Conservation (phyloP, 2,329 filamentous ascomycete species). For the Aspergillus puulaauensis region DNA sequence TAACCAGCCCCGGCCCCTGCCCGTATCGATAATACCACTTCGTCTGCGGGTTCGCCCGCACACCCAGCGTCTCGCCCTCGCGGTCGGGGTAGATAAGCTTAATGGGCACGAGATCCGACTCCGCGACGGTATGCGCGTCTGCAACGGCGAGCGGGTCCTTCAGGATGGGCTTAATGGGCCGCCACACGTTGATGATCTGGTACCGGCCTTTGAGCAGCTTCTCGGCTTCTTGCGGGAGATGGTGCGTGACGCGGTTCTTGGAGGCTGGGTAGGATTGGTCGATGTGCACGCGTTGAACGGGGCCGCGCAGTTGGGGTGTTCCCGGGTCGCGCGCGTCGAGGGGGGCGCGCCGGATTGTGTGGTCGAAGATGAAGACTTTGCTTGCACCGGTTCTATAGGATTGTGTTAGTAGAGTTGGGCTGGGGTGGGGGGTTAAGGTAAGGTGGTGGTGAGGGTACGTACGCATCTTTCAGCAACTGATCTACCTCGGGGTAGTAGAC, state of each 20-base stretch:
- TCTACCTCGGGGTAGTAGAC: constrained; percentile 51
- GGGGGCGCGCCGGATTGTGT: constrained; percentile 46
- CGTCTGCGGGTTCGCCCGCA: constrained; percentile 45
- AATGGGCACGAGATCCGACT: constrained; percentile 51
- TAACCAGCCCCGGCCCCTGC: constrained; percentile 54
- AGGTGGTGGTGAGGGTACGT: constrained; percentile 5
- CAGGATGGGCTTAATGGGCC: constrained; percentile 50
- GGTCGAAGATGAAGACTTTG: constrained; percentile 51
- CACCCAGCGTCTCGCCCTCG: constrained; percentile 51
- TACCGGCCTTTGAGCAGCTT: constrained; percentile 45
- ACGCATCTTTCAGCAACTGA: constrained; percentile 45
- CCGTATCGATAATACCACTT: constrained; percentile 56
- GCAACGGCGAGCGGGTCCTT: constrained; percentile 58
- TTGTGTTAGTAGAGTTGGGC: background rate
- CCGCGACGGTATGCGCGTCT: constrained; percentile 50
- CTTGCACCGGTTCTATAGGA: constrained; percentile 40
- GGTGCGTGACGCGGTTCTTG: constrained; percentile 43
- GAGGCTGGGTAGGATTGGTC: constrained; percentile 50
- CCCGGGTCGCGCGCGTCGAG: constrained; percentile 31
- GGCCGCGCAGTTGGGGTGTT: constrained; percentile 39
- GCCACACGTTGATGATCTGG: constrained; percentile 55
- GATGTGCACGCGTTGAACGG: constrained; percentile 53
- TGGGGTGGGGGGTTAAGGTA: background rate
- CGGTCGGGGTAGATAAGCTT: constrained; percentile 54
- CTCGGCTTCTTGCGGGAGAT: constrained; percentile 46